A percentile compares a stretch with the other conserved stretches of the same genome.
These are phyloP conservation scores for Fusarium acutatum DNA, from an alignment of 2,329 filamentous ascomycete genomes.

Conservation along the genomic window DNA sequence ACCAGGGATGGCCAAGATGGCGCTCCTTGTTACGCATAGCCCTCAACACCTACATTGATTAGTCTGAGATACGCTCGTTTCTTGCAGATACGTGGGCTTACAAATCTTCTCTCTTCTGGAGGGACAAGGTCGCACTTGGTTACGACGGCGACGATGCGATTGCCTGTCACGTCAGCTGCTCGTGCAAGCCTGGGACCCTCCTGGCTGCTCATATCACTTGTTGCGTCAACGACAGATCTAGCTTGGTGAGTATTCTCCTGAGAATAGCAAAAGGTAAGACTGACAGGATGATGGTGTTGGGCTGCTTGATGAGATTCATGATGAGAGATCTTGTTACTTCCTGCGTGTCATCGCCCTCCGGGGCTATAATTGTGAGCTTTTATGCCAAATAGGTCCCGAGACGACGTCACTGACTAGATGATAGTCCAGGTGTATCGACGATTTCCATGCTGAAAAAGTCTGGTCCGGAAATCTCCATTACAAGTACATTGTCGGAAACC, in stretches of 20 bases:
- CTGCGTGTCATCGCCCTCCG: rapidly evolving
- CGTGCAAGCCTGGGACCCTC: background rate
- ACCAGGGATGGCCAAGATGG: background rate
- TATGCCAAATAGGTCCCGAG: rapidly evolving
- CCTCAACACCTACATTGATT: background rate
- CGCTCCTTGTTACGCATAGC: background rate
- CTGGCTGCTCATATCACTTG: background rate
- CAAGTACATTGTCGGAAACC: background rate
- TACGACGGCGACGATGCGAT: background rate
- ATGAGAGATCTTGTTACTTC: background rate
- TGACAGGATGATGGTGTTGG: background rate
- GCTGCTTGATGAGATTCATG: background rate
- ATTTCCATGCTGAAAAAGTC: background rate
- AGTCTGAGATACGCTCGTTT: rapidly evolving
- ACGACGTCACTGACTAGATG: background rate
- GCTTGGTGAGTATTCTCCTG: rapidly evolving
- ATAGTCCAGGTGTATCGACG: background rate
- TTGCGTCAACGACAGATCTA: background rate
- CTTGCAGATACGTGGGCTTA: background rate
- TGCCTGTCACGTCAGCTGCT: background rate
- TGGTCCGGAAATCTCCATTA: background rate
- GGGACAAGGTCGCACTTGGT: background rate
- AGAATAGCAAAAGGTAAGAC: rapidly evolving
- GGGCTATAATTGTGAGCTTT: background rate
- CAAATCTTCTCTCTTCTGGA: background rate